Percentiles rank a stretch among this genome's conserved stretches.
phyloP scores from a whole-genome alignment of 148 eudicot species.

The Rhododendron henanense region DNA sequence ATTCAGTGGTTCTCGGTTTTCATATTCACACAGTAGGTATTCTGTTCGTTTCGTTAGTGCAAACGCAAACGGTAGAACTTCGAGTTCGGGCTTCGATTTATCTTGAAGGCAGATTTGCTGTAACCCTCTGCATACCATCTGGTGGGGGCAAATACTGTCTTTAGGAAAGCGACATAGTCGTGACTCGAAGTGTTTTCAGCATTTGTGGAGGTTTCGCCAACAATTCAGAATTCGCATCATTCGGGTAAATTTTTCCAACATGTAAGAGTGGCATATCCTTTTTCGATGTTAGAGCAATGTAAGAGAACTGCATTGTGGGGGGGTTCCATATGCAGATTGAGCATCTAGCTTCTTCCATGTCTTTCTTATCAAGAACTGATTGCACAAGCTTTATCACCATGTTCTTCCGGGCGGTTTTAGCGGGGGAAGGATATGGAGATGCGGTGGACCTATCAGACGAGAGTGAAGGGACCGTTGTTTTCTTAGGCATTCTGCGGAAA shows the following conservation, averaged over 20 bases:
- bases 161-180: no score
- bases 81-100: no score
- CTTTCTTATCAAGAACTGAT: not conserved
- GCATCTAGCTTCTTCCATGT: not conserved
- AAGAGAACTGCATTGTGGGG: constrained; percentile 27
- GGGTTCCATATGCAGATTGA: constrained; percentile 21
- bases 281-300: constrained; percentile 20
- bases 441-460: not conserved
- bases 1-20: no score
- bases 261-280: constrained; percentile 25
- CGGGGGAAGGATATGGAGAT: not conserved
- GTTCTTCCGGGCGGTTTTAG: not conserved
- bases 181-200: no score
- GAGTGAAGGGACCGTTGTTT: not conserved
- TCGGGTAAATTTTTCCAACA: not conserved
- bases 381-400: not conserved
- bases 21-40: no score
- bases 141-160: no score
- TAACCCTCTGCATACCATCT: no score
- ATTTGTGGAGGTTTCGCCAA: no score
- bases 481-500: not conserved
- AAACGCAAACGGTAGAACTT: no score
- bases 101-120: no score
- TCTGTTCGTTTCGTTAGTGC: no score
- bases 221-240: no score